A percentile compares a stretch with the other conserved stretches of the same genome.
phyloP scores from a whole-genome alignment of 768 basidiomycete species.

The Tylopilus plumbeoviolaceoides region DNA sequence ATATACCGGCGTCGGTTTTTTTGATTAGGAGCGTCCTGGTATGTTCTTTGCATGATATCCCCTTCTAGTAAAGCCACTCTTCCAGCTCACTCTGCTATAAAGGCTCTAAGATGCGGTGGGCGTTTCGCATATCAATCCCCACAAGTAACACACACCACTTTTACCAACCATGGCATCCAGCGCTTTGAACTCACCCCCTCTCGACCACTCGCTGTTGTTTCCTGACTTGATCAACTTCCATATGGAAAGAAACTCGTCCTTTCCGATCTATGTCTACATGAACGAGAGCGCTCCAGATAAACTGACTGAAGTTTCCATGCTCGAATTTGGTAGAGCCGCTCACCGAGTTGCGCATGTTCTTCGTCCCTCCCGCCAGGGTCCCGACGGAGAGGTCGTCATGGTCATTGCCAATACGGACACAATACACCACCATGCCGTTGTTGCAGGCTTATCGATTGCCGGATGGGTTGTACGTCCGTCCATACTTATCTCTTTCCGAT shows the following conservation, averaged over 20 bases:
- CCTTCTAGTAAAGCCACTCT: slow-evolving; percentile 1
- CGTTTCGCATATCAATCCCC: background rate
- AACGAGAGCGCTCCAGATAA: slow-evolving; percentile 8
- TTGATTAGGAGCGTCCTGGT: background rate
- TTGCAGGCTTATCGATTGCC: slow-evolving; percentile 36
- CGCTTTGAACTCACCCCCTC: slow-evolving; percentile 14
- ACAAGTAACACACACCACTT: background rate
- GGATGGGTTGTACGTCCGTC: slow-evolving; percentile 32
- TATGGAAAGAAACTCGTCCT: slow-evolving; percentile 21
- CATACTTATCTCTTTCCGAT: slow-evolving; percentile 20
- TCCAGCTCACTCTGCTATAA: slow-evolving; percentile 16
- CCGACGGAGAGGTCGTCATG: slow-evolving; percentile 19
- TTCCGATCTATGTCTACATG: slow-evolving; percentile 19
- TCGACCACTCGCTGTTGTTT: slow-evolving; percentile 22
- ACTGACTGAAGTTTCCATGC: slow-evolving; percentile 20
- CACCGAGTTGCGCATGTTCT: slow-evolving; percentile 38
- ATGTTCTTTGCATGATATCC: background rate
- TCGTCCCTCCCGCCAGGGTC: slow-evolving; percentile 30
- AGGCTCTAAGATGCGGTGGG: background rate
- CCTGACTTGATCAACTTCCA: slow-evolving; percentile 25
- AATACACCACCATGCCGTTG: slow-evolving; percentile 31
- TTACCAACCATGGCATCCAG: slow-evolving; percentile 2
- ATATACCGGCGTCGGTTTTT: background rate
- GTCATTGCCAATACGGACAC: slow-evolving; percentile 30
- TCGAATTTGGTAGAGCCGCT: slow-evolving; percentile 28